Conservation (phyloP, 1,139 yeast species). For the Suhomyces terraborum region DNA sequence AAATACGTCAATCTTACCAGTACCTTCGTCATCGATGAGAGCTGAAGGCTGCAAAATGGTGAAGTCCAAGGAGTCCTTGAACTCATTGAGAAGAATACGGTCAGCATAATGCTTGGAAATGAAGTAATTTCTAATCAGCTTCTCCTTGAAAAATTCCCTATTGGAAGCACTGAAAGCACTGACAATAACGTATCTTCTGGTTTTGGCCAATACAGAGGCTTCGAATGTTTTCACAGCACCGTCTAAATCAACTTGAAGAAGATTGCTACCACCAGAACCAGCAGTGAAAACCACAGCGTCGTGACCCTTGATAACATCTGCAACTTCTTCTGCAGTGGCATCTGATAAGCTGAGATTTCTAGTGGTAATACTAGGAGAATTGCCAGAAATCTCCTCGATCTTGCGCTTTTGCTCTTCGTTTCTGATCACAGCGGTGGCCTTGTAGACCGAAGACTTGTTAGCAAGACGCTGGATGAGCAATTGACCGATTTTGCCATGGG, state of each 20-base stretch:
- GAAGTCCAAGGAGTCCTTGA: constrained; percentile 40
- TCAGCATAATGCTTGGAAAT: constrained; percentile 63
- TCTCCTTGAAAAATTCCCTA: constrained; percentile 37
- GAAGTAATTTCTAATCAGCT: constrained; percentile 40
- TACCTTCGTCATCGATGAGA: constrained; percentile 39
- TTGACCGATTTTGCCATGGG: constrained; percentile 63
- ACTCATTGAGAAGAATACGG: constrained; percentile 41
- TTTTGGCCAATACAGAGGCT: constrained; percentile 50
- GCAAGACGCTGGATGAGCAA: constrained; percentile 32
- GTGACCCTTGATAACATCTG: constrained; percentile 43
- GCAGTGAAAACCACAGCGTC: constrained; percentile 65
- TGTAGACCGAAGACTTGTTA: constrained; percentile 24
- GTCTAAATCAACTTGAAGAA: constrained; percentile 60
- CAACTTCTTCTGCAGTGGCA: constrained; percentile 36
- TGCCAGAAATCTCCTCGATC: constrained; percentile 28
- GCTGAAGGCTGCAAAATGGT: constrained; percentile 55
- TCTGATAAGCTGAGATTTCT: constrained; percentile 41
- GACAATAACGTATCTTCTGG: constrained; percentile 52
- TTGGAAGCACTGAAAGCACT: constrained; percentile 59
- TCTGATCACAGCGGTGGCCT: constrained; percentile 56
- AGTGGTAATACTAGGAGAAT: constrained; percentile 40
- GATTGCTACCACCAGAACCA: constrained; percentile 61
- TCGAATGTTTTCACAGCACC: constrained; percentile 62
- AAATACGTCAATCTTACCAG: constrained; percentile 37
- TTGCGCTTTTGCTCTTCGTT: constrained; percentile 43